Conservation (phyloP, 257 asterid genomes). For the Salvia miltiorrhiza region DNA sequence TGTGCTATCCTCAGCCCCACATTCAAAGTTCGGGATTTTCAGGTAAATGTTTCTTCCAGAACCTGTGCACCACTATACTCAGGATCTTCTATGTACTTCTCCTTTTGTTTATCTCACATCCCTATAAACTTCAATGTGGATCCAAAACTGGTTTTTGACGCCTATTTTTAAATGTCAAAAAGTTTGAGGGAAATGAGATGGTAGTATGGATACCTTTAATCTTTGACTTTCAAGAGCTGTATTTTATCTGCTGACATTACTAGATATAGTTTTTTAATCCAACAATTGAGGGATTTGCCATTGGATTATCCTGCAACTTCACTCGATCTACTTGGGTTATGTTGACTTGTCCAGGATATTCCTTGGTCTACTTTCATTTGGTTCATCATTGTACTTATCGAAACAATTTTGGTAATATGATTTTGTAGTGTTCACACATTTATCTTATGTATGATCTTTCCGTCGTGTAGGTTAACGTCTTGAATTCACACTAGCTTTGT, state of each 20-base stretch:
- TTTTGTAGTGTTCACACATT: not conserved
- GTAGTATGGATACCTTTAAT: too few relatives aligned
- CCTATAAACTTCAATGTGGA: not conserved
- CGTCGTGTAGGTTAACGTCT: too few relatives aligned
- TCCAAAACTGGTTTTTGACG: not conserved
- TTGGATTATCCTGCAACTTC: not conserved
- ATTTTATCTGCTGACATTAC: not conserved
- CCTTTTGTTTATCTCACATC: not conserved
- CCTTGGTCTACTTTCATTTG: not conserved
- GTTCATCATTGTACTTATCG: not conserved
- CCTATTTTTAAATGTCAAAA: not conserved
- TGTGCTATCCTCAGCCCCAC: conserved; percentile 87
- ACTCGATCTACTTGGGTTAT: not conserved
- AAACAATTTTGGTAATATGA: not conserved
- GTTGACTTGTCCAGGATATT: not conserved
- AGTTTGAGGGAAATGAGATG: not conserved
- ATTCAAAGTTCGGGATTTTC: conserved; percentile 79
- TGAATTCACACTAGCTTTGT: not conserved
- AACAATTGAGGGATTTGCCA: not conserved
- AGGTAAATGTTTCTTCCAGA: conserved; percentile 33
- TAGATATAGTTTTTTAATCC: not conserved
- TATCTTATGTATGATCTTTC: conserved; percentile 8
- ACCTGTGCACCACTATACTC: not conserved
- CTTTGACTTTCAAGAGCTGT: not conserved
- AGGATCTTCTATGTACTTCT: not conserved